phyloP scores from a whole-genome alignment of 176 grass and related monocot genomes.

The Paspalum notatum region DNA sequence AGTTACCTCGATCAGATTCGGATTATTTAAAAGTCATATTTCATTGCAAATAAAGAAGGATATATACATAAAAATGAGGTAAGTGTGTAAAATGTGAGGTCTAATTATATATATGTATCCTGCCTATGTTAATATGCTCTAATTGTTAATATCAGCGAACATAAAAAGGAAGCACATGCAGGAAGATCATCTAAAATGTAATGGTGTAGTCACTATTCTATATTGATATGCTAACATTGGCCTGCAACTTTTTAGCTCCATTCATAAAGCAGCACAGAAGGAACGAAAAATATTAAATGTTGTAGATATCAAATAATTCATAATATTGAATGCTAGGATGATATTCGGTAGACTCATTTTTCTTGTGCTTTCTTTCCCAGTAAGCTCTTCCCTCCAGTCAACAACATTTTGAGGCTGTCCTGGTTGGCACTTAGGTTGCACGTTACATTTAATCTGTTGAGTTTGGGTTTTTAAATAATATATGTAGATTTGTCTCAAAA shows the following conservation, averaged over 20 bases:
- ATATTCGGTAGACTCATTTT: background rate
- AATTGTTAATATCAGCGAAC: background rate
- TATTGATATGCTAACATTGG: background rate
- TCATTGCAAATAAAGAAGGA: background rate
- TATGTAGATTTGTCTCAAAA: background rate
- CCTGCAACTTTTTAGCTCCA: background rate
- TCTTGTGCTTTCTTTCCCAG: background rate
- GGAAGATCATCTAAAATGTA: background rate
- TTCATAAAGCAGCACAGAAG: background rate
- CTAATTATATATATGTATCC: background rate
- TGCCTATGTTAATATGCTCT: background rate
- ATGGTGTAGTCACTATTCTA: background rate
- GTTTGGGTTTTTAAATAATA: background rate
- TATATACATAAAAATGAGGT: background rate
- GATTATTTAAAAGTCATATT: background rate
- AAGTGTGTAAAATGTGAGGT: background rate
- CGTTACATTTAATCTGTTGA: background rate
- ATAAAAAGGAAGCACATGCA: background rate
- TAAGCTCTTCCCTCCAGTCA: background rate
- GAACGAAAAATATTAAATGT: background rate
- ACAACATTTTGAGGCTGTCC: background rate
- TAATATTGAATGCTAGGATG: slow-evolving; percentile 13
- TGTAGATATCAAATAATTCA: background rate
- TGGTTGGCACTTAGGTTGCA: background rate
- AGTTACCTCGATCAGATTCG: background rate